These are phyloP conservation scores for Diplodia scrobiculata DNA, from an alignment of 2,329 filamentous ascomycete genomes.

Conservation along the genomic window DNA sequence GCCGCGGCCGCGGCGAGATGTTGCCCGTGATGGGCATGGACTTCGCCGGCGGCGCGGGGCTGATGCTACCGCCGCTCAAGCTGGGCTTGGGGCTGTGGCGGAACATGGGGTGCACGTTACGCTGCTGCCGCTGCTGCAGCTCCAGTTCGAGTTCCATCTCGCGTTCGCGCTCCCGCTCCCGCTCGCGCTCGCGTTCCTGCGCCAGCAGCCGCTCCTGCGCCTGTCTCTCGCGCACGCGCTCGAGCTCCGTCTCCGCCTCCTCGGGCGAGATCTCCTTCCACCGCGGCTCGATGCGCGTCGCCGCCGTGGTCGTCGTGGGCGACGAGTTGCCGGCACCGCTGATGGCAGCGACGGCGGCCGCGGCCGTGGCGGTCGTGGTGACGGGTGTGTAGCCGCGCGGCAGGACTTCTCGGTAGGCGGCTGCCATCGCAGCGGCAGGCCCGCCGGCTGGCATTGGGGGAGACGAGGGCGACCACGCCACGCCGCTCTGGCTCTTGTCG, in stretches of 20 bases:
- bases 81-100: slow-evolving; percentile 8
- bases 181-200: neutral
- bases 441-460: neutral
- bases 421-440: neutral
- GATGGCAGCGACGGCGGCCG: neutral
- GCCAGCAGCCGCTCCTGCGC: neutral
- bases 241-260: slow-evolving; percentile 3
- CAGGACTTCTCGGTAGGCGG: slow-evolving; percentile 42
- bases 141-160: neutral
- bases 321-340: neutral
- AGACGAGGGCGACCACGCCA: neutral
- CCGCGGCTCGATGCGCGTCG: neutral
- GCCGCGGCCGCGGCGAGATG: neutral
- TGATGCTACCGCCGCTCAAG: neutral
- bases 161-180: neutral
- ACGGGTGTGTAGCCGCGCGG: slow-evolving; percentile 35
- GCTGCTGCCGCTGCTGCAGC: neutral
- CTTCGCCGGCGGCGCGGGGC: neutral
- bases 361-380: neutral
- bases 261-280: slow-evolving; percentile 19
- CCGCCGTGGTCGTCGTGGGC: neutral
- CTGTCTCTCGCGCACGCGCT: neutral
- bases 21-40: neutral
- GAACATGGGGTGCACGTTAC: slow-evolving; percentile 7
- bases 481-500: neutral